phyloP scores from a whole-genome alignment of 176 grass and related monocot genomes.

The Triticum turgidum region DNA sequence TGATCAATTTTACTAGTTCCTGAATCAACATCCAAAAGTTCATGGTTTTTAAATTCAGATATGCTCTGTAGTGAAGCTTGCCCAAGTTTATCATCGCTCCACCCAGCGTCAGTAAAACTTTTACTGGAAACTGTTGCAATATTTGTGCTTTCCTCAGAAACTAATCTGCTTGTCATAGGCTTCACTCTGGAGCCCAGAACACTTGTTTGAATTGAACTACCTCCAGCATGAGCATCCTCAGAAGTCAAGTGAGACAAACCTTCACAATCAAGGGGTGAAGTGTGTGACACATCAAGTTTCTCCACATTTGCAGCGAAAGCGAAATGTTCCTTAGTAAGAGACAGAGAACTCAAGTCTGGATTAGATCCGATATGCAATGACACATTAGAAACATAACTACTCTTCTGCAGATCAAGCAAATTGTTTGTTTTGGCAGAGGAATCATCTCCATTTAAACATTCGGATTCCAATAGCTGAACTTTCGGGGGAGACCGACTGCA shows the following conservation, averaged over 20 bases:
- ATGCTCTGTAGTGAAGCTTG: slow-evolving; percentile 39
- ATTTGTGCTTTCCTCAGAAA: slow-evolving; percentile 62
- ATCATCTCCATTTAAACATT: slow-evolving; percentile 10
- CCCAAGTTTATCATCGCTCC: slow-evolving; percentile 34
- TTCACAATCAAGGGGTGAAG: slow-evolving; percentile 1
- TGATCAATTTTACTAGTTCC: slow-evolving; percentile 41
- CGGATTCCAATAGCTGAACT: slow-evolving; percentile 25
- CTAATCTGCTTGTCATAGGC: slow-evolving; percentile 35
- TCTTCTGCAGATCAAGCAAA: slow-evolving; percentile 30
- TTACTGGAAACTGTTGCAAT: slow-evolving; percentile 36
- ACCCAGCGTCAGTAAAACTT: slow-evolving; percentile 33
- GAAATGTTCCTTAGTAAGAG: slow-evolving; percentile 16
- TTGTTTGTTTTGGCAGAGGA: slow-evolving; percentile 36
- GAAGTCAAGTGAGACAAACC: slow-evolving; percentile 26
- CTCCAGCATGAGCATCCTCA: slow-evolving; percentile 15
- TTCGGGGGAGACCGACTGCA: slow-evolving; percentile 1
- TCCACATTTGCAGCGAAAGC: slow-evolving; percentile 17
- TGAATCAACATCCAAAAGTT: slow-evolving; percentile 54
- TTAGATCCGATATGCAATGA: slow-evolving; percentile 30
- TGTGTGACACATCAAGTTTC: slow-evolving; percentile 27
- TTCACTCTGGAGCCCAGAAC: slow-evolving; percentile 29
- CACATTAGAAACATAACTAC: slow-evolving; percentile 25
- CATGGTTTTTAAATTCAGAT: slow-evolving; percentile 47
- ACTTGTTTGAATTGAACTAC: slow-evolving; percentile 17
- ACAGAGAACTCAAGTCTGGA: slow-evolving; percentile 13